Conservation (phyloP, 768 basidiomycete genomes). For the Rhizopogon vesiculosus region DNA sequence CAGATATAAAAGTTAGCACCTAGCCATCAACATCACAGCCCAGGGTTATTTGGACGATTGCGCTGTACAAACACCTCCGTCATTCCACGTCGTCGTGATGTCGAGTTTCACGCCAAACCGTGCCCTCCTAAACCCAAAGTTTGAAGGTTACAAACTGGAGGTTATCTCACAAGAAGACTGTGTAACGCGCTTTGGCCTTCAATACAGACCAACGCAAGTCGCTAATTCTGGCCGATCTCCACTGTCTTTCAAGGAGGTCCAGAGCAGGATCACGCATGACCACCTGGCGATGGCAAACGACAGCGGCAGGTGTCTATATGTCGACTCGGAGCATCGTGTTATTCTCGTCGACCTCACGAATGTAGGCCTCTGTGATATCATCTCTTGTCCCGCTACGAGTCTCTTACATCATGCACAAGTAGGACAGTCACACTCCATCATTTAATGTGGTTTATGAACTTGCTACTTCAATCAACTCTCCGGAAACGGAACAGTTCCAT, state of each 20-base stretch:
- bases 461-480: constrained; percentile 44
- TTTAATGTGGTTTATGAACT: constrained; percentile 59
- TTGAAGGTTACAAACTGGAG: constrained; percentile 79
- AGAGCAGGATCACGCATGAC: constrained; percentile 81
- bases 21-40: too few species aligned
- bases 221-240: constrained; percentile 56
- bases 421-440: constrained; percentile 47
- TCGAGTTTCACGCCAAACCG: constrained; percentile 41
- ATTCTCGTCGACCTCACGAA: constrained; percentile 51
- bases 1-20: too few species aligned
- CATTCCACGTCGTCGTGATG: constrained; percentile 13
- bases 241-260: constrained; percentile 76
- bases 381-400: constrained; percentile 1
- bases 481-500: constrained; percentile 36
- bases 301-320: constrained; percentile 51
- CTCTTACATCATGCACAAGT: constrained; percentile 25
- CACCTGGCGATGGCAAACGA: constrained; percentile 55
- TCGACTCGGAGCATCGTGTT: constrained; percentile 61
- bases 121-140: constrained; percentile 70
- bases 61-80: too few species aligned
- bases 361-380: constrained; percentile 38
- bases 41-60: too few species aligned
- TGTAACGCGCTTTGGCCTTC: constrained; percentile 46
- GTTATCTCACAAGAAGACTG: constrained; percentile 53
- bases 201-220: constrained; percentile 40